A percentile compares a stretch with the other conserved stretches of the same genome.
These are phyloP conservation scores for Drosera spatulata DNA, from an alignment of 179 eudicot genomes.

Conservation along the genomic window DNA sequence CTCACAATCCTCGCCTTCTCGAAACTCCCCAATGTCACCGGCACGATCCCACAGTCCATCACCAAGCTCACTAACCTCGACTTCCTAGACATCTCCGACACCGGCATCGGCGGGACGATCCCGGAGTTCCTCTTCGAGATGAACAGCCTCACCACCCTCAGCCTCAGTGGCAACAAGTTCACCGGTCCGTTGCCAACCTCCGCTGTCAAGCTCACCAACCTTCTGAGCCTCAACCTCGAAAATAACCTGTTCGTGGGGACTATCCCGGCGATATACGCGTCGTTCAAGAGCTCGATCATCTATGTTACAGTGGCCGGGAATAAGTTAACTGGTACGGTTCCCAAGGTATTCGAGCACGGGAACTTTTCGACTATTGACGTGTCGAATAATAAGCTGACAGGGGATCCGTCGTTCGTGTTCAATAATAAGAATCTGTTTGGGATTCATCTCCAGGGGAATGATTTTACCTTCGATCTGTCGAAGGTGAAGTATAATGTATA, in stretches of 20 bases:
- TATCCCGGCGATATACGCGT: constrained; percentile 34
- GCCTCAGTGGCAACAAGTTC: constrained; percentile 24
- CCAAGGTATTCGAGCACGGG: constrained; percentile 19
- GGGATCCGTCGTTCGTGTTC: constrained; percentile 43
- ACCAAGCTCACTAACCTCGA: constrained; percentile 15
- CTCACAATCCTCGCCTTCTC: constrained; percentile 17
- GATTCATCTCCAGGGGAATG: constrained; percentile 14
- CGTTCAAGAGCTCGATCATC: constrained; percentile 4
- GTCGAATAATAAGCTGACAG: constrained; percentile 29
- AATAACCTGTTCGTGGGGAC: constrained; percentile 36
- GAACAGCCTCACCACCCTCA: constrained; percentile 11
- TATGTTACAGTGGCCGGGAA: constrained; percentile 26
- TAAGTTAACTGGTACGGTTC: constrained; percentile 34
- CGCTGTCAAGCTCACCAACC: constrained; percentile 15
- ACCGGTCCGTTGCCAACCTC: constrained; percentile 30
- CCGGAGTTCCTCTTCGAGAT: constrained; percentile 26
- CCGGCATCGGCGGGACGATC: constrained; percentile 27
- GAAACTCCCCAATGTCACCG: constrained; percentile 18
- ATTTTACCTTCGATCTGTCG: constrained; percentile 5
- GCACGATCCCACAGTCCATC: constrained; percentile 26
- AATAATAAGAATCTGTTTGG: constrained; percentile 19
- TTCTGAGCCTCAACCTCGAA: constrained; percentile 13
- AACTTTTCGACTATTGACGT: constrained; percentile 20
- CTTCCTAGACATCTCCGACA: constrained; percentile 13
- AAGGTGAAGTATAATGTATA: not conserved